Conservation (phyloP, 768 basidiomycete species). For the Termitomyces sp. region DNA sequence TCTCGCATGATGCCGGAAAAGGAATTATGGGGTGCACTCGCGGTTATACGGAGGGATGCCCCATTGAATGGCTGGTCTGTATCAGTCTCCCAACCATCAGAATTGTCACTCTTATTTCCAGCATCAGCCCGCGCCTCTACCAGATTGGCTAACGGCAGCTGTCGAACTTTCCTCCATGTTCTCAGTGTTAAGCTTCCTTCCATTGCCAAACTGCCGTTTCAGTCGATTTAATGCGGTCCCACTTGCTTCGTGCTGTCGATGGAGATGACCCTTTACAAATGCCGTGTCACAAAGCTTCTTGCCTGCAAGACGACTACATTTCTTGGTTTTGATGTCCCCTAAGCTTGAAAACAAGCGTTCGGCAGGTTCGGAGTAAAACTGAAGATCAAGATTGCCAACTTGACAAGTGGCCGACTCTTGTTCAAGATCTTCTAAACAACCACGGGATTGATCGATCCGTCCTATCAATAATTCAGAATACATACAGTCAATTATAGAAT, state of each 20-base stretch:
- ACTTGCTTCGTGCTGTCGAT: background rate
- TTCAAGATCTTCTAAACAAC: constrained; percentile 10
- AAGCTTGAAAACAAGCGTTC: background rate
- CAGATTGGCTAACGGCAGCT: background rate
- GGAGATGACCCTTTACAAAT: background rate
- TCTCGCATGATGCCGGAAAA: background rate
- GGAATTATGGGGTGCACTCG: background rate
- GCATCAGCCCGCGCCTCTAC: background rate
- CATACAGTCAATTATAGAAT: background rate
- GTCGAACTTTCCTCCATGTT: background rate
- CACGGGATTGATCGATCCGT: background rate
- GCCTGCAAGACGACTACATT: background rate
- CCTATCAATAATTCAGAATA: background rate
- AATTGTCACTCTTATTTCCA: background rate
- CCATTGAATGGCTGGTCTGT: background rate
- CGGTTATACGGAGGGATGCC: too few relatives aligned
- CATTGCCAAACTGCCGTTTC: background rate
- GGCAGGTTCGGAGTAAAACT: constrained; percentile 13
- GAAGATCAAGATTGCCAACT: constrained; percentile 23
- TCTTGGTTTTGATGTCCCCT: constrained; percentile 11
- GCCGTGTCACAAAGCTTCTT: background rate
- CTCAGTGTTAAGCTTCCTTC: background rate
- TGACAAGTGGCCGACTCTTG: constrained; percentile 12
- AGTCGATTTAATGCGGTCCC: background rate
- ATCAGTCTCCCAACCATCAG: background rate